These are phyloP conservation scores for Nigrograna mackinnonii DNA, from an alignment of 2,329 filamentous ascomycete species.

Conservation along the genomic window DNA sequence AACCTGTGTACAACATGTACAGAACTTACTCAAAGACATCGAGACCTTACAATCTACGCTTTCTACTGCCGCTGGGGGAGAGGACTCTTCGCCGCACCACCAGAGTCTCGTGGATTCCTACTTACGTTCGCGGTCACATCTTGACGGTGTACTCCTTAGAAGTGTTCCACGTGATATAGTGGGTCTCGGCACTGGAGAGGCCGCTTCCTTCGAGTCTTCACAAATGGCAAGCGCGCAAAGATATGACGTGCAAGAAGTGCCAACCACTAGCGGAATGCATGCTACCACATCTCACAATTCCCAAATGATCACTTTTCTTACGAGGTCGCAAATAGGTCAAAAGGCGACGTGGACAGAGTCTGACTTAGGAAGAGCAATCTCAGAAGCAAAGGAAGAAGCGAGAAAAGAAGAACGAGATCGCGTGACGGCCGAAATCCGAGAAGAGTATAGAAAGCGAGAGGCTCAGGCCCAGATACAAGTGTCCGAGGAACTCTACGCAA, in stretches of 20 bases:
- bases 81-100: constrained; percentile 31
- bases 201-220: constrained; percentile 11
- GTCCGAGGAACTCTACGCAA: too few relatives aligned
- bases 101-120: constrained; percentile 31
- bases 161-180: too few relatives aligned
- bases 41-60: constrained; percentile 30
- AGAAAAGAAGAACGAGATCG: constrained; percentile 2
- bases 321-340: too few relatives aligned
- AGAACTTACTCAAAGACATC: constrained; percentile 22
- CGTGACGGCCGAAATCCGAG: too few relatives aligned
- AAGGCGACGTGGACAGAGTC: constrained; percentile 2
- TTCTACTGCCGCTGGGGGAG: constrained; percentile 42
- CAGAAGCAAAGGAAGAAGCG: constrained; percentile 2
- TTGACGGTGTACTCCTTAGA: constrained; percentile 46
- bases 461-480: too few relatives aligned
- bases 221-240: too few relatives aligned
- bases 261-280: too few relatives aligned
- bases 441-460: too few relatives aligned
- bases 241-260: too few relatives aligned
- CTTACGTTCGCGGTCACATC: constrained; percentile 29
- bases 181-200: constrained; percentile 23
- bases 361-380: constrained; percentile 1
- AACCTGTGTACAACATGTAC: constrained; percentile 29
- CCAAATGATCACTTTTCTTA: too few relatives aligned
- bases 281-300: too few relatives aligned